Conservation (phyloP, 345 rosid genomes). For the Camelina hispida region DNA sequence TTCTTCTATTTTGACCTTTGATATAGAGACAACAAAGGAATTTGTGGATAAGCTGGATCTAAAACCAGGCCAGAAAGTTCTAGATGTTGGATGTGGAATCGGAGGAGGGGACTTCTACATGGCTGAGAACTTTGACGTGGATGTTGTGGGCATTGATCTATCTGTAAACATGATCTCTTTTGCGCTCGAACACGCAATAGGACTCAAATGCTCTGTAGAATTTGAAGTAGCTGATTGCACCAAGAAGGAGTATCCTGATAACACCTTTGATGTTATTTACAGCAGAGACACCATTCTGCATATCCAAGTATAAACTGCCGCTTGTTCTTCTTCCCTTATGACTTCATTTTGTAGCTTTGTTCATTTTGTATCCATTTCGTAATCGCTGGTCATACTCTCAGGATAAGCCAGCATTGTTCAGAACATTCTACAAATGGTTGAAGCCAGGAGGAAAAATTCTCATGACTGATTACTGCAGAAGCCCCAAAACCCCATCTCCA, state of each 20-base stretch:
- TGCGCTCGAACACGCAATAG: slow-evolving; percentile 93
- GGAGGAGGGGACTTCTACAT: slow-evolving; percentile 99
- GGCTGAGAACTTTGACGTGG: slow-evolving; percentile 86
- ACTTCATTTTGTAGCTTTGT: slow-evolving; percentile 6
- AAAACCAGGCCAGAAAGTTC: slow-evolving; percentile 90
- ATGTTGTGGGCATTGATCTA: slow-evolving; percentile 94
- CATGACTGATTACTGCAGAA: slow-evolving; percentile 87
- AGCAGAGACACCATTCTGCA: slow-evolving; percentile 97
- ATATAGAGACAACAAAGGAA: slow-evolving; percentile 93
- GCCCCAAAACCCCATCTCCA: slow-evolving; percentile 66
- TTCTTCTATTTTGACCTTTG: slow-evolving; percentile 28
- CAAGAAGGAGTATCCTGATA: slow-evolving; percentile 74
- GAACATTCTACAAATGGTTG: slow-evolving; percentile 89
- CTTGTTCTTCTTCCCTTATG: slow-evolving; percentile 1
- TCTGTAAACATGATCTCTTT: slow-evolving; percentile 93
- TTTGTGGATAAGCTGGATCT: slow-evolving; percentile 87
- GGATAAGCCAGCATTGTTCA: slow-evolving; percentile 93
- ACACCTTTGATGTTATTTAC: slow-evolving; percentile 90
- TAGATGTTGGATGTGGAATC: slow-evolving; percentile 98
- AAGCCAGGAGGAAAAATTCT: slow-evolving; percentile 96
- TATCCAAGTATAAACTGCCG: slow-evolving; percentile 64
- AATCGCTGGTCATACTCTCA: slow-evolving; percentile 40
- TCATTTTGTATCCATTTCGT: not conserved
- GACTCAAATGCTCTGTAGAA: slow-evolving; percentile 83
- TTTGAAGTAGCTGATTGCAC: slow-evolving; percentile 99